Conservation (phyloP, 805 yeast genomes). For the Yarrowia yakushimensis region DNA sequence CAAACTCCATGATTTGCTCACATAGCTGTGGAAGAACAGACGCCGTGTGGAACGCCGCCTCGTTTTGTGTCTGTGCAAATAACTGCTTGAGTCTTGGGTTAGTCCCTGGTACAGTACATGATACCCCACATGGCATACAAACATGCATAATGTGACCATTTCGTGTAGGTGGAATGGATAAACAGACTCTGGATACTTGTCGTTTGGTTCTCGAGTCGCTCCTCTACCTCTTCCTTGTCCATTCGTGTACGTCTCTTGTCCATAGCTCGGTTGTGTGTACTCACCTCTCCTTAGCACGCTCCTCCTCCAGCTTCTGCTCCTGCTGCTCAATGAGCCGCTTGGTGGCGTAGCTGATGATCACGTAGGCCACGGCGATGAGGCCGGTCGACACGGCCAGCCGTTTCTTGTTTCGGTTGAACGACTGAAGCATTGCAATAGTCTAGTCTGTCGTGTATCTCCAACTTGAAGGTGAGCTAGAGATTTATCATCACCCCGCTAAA, state of each 20-base stretch:
- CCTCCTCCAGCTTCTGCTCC: conserved; percentile 52
- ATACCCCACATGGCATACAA: background rate
- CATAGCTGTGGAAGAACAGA: conserved; percentile 77
- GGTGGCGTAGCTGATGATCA: conserved; percentile 44
- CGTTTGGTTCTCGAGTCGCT: background rate
- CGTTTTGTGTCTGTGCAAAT: conserved; percentile 88
- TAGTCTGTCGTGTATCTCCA: conserved; percentile 7
- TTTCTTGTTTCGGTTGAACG: conserved; percentile 45
- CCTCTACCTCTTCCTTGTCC: background rate
- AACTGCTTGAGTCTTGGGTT: conserved; percentile 57
- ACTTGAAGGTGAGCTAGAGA: background rate
- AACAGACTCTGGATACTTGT: background rate
- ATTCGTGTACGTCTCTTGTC: background rate
- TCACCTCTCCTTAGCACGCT: conserved; percentile 49
- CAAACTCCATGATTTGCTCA: conserved; percentile 55
- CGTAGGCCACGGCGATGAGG: conserved; percentile 45
- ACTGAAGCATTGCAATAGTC: conserved; percentile 34
- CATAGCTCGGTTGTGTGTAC: conserved; percentile 35
- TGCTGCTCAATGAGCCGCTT: conserved; percentile 50
- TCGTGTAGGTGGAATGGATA: too few species aligned
- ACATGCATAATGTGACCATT: background rate
- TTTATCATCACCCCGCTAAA: conserved; percentile 23
- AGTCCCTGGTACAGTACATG: background rate
- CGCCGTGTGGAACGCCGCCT: conserved; percentile 76
- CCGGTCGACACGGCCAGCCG: conserved; percentile 47